These are phyloP conservation scores for Fusarium sp. DNA, from an alignment of 2,329 filamentous ascomycete genomes.

Conservation along the genomic window DNA sequence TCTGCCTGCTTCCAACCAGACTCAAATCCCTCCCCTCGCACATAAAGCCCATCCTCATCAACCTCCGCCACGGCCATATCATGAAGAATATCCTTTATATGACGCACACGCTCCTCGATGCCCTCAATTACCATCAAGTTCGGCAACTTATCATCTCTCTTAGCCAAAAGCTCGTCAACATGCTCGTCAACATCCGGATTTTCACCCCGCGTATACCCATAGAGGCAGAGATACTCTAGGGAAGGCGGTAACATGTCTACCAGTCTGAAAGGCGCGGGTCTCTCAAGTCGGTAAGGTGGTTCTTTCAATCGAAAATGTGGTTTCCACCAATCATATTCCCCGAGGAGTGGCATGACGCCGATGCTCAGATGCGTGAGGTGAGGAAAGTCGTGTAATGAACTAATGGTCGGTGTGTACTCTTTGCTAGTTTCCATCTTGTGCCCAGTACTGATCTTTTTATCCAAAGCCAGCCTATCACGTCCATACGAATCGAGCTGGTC, in stretches of 20 bases:
- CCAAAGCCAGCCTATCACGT: not conserved
- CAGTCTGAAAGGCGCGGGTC: not conserved
- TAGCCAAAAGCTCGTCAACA: not conserved
- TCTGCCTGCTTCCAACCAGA: not conserved
- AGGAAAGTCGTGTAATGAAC: not conserved
- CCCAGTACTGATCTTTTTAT: not conserved
- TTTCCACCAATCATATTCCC: not conserved
- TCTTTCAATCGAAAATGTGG: accelerated
- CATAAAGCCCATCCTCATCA: not conserved
- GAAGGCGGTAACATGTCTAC: not conserved
- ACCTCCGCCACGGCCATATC: not conserved
- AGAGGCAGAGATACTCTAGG: not conserved
- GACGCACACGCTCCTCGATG: not conserved
- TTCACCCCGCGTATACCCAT: not conserved
- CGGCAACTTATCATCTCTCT: not conserved
- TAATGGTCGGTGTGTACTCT: not conserved
- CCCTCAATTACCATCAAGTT: no score
- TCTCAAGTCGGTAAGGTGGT: not conserved
- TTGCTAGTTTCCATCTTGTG: accelerated
- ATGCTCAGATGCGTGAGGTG: not conserved
- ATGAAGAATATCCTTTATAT: not conserved
- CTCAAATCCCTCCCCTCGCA: not conserved
- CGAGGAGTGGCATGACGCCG: not conserved
- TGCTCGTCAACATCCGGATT: not conserved
- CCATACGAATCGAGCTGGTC: not conserved